Base-by-base conservation (phyloP, 169 alveolate genomes). In the Plasmodium fragile region DNA sequence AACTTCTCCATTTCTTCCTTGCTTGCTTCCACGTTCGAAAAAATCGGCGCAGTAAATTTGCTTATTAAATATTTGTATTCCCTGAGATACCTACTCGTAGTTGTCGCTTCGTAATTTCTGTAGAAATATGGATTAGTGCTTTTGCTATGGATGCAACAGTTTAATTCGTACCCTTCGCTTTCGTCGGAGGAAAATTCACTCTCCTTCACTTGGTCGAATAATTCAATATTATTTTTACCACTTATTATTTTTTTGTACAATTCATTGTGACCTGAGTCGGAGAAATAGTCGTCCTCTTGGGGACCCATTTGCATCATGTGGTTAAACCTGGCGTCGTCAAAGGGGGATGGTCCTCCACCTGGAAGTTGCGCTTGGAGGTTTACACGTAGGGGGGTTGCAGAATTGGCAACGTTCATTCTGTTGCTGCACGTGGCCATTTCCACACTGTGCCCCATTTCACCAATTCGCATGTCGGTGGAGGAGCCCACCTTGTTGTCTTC, bases 111-210 rank as follows among this genome's bases (percentile, higher is more conserved):
- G 32, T 87, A 87, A 77, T 65, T 87, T 87, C 71, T 77, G 71
- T 55, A 87, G 80, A 55, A 83, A 78, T 77, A 87, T 4, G 87
- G 89, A 77, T 34, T 77, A 65, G 59, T 59, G 22, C 71, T 28
- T 78, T 87, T 87, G 39, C 93, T 87, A 59, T 87, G 87, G 41
- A 87, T 87, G 70, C 89, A 87, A 87, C 90, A 39, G n/a, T 77
- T 55, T 59, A 87, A 78, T 87, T 87, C 93, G 80, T 77, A 87
- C 11, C 80, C 93, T 87, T 87, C 93, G n/a, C 93, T 87, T 87
- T 87, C 93, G 70, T 87, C 93, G 4, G 93, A 77, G 10, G 92
- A 71, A 83, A 53, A 83, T 41, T 36, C 82, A 49, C 52, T 16
- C 5, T 72, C 92, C 30, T 11, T 83, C 25, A 71, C 53, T 7